Evolutionary conservation across 345 rosid species (phyloP), one percentile per base, ranked within the genome.

Genomic region (Orychophragmus violaceus): DNA sequence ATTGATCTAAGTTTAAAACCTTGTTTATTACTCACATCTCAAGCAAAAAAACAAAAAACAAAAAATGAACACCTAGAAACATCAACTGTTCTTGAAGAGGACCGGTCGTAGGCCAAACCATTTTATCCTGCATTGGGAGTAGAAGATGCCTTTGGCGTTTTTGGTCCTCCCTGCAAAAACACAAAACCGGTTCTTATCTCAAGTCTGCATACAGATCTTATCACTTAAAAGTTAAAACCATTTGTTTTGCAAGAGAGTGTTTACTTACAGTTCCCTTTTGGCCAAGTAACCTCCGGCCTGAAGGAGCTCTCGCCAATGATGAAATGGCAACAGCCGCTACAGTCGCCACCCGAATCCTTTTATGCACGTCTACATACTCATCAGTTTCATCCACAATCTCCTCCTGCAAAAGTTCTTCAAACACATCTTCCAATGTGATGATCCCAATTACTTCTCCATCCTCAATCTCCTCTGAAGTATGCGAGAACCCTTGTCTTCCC

Each of bases 361-460:
- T 93, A 80, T 93, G 98, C 6, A 93, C 98, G 57, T 93, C 98
- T 16, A 93, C 91, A 62, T 80, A 93, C 72, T 90, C 98, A 84
- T 90, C 98, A 16, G 97, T 93, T 78, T 93, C 98, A 71, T 93
- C 98, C 67, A 93, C 96, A 76, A 93, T 93, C 85, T 93, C 98
- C 69, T 93, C 98, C 88, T 93, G 87, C 68, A 53, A 71, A 54
- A 93, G 91, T 76, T 93, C 98, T 83, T 93, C 98, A 56, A 93
- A 93, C 59, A 93, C 98, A 78, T 93, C 98, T 84, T 93, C 98
- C 16, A 93, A 74, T 29, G 97, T 93, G 78, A 93, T 93, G 72
- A 93, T 88, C 50, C 98, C 98, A 57, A 90, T 79, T 24, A 90
- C 94, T 74, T 93, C 97, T 24, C 97, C 97, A 41, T 90, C 92